phyloP scores from a whole-genome alignment of 1,284 basidiomycete species.

The Trametes pubescens region DNA sequence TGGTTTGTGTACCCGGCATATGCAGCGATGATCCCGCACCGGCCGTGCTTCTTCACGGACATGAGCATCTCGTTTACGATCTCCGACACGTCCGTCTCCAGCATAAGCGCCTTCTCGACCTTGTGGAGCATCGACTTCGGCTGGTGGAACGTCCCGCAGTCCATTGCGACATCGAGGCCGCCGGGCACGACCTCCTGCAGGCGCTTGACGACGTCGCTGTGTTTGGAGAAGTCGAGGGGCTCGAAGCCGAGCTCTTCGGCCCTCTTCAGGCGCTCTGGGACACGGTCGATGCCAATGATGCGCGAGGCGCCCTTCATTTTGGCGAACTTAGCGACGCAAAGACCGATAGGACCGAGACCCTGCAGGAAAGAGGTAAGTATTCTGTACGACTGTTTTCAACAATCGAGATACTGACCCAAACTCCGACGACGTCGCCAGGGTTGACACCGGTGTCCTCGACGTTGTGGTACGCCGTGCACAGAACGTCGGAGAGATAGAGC shows the following conservation, averaged over 20 bases:
- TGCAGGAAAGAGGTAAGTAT: not conserved
- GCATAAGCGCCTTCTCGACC: constrained; percentile 72
- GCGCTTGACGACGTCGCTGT: constrained; percentile 63
- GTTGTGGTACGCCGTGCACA: constrained; percentile 77
- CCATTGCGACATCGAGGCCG: constrained; percentile 70
- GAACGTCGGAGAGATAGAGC: constrained; percentile 75
- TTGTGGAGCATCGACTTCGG: constrained; percentile 73
- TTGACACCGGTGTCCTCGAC: constrained; percentile 76
- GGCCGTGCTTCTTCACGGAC: constrained; percentile 70
- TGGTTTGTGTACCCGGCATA: constrained; percentile 73
- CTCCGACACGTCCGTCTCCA: constrained; percentile 82
- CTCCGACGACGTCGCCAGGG: constrained; percentile 70
- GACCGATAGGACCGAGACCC: constrained; percentile 71
- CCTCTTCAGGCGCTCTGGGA: constrained; percentile 62
- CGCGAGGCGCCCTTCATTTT: constrained; percentile 74
- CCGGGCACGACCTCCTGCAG: constrained; percentile 70
- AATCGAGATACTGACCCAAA: constrained; percentile 58
- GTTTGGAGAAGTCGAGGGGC: constrained; percentile 67
- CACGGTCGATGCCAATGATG: constrained; percentile 76
- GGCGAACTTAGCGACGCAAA: constrained; percentile 68
- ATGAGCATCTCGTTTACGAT: constrained; percentile 76
- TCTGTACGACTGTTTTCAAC: no score
- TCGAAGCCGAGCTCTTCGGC: constrained; percentile 63
- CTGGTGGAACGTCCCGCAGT: constrained; percentile 72
- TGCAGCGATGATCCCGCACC: constrained; percentile 68